Base-by-base conservation (phyloP, 208 protist genomes). In the Leishmania guyanensis region DNA sequence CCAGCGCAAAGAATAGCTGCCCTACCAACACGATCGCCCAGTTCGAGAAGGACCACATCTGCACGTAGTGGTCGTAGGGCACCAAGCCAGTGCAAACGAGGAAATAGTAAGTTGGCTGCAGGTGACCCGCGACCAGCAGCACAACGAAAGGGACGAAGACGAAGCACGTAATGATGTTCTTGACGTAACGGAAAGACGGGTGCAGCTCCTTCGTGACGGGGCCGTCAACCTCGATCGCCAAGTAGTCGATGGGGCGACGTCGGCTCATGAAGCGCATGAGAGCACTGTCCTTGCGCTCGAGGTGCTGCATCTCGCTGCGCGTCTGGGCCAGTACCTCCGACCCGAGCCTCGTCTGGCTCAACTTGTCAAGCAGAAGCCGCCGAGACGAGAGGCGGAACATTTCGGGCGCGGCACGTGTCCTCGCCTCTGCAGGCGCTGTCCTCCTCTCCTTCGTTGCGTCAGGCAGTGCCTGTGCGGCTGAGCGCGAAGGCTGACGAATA, bases 21-120 rank as follows among this genome's bases (percentile, higher is more conserved):
- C 93, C 93, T 0, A 76, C 85, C 22, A 94, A 75, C 26, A 93
- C 88, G 51, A 94, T 81, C 26, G 78, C 84, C 81, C 85, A 91
- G 78, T 95, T 78, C 2, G 89, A 86, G 68, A 94, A 92, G 43
- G 92, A 84, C 91, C 91, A 95, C 88, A 95, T 95, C 33, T 85
- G 74, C 39, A 86, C 80, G 75, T 93, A 96, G 77, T 90, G 88
- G 39, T 96, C 90, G 53, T 69, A 78, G 3, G 89, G 85, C 33
- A 96, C 69, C n/a, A 94, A 74, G 0, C 83, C 78, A 2, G 90
- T 92, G 83, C 29, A 96, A 39, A 39, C 93, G 22, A 94, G 69
- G 3, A 92, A 39, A 68, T 96, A 96, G 80, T 95, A 95, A 33
- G 86, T 95, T n/a, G 93, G 93, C 72, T 91, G 84, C 75, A 95